Conservation (phyloP, 345 rosid genomes). For the Eucalyptus regnans region DNA sequence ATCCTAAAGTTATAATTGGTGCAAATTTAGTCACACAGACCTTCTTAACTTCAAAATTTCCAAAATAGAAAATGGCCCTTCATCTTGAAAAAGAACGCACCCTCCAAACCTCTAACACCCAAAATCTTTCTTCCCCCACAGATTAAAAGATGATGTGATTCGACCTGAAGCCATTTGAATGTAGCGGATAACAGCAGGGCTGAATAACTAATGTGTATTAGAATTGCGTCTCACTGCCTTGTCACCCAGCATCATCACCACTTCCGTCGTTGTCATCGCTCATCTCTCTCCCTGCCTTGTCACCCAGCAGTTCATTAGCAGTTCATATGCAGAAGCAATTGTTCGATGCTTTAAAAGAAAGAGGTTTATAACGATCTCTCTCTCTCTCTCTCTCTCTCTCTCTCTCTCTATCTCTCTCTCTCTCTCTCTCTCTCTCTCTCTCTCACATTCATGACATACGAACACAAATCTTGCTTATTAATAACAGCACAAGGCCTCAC, state of each 20-base stretch:
- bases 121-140: too few species aligned
- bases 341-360: too few species aligned
- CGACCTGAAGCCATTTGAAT: background rate
- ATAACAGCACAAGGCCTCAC: background rate
- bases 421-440: background rate
- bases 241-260: background rate
- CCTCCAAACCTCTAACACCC: background rate
- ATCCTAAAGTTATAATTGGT: background rate
- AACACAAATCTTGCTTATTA: background rate
- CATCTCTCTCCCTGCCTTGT: background rate
- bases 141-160: background rate
- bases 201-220: background rate
- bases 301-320: too few species aligned
- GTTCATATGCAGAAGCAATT: too few species aligned
- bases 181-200: background rate
- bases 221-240: background rate
- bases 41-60: background rate
- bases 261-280: background rate
- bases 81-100: background rate
- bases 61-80: background rate
- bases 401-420: too few species aligned
- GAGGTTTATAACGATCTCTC: too few species aligned
- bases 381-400: background rate
- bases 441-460: background rate
- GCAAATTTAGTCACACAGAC: background rate